Base-by-base conservation (phyloP, 78 protist genomes). In the Reticulomyxa filosa region DNA sequence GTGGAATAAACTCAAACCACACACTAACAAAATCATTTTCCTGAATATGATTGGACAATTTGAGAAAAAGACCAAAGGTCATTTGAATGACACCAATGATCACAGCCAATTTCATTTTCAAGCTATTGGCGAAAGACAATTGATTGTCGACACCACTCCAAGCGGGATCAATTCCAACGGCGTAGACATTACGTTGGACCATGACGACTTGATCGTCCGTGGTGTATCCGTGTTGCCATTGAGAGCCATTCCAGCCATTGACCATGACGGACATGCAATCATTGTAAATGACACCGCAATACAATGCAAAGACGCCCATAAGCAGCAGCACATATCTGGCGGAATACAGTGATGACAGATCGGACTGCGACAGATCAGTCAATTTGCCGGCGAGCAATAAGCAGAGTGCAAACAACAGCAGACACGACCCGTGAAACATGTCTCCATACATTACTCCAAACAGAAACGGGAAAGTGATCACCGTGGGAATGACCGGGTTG, bases 381-480 rank as follows among this genome's bases (percentile, higher is more conserved):
- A 42, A 17, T n/a, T 17, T n/a, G n/a, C n/a, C n/a, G n/a, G n/a
- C n/a, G n/a, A n/a, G n/a, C n/a, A n/a, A 42, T 42, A 17, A 17
- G 50, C 17, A 42, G 39, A 55, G 26, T 29, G 26, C 30, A 20
- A 57, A 4, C 29, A 70, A 7, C 35, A 63, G 30, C 1, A 55
- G 5, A 35, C 39, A 35, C 22, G 62, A 1, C 27, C 98, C 99
- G 80, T 97, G 99, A 36, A 98, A 99, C 0, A 88, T 27, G 64
- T 97, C 99, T 29, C 99, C 99, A 72, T 86, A 97, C 99, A 97
- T 97, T 74, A 97, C 88, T 30, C 93, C 99, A 29, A 95, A 97
- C 22, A 97, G 77, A 92, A 92, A 97, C 36, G 99, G 99, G 89
- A 95, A 97, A 32, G 98, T 86, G 59, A 95, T 74, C 62, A 91